These are phyloP conservation scores for Wickerhamiella cacticola DNA, from an alignment of 805 yeast species.

Conservation along the genomic window DNA sequence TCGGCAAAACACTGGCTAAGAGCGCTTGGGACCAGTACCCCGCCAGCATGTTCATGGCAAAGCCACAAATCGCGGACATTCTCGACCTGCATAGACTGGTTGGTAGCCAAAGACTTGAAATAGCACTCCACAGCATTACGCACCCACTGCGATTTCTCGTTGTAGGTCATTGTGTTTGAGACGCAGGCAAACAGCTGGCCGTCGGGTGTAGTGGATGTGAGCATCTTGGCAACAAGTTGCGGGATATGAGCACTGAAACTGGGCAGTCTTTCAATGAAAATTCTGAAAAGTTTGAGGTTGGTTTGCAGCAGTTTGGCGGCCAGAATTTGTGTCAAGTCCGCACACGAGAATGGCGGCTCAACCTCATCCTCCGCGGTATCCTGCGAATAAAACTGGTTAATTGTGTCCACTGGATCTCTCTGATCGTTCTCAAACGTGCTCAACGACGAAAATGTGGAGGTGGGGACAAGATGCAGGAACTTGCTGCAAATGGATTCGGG, in stretches of 20 bases:
- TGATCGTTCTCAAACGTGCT: conserved; percentile 13
- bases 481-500: conserved; percentile 29
- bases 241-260: not conserved
- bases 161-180: conserved; percentile 7
- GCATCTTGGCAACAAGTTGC: not conserved
- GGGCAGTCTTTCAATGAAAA: conserved; percentile 6
- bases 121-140: conserved; percentile 21
- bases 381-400: not conserved
- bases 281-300: not conserved
- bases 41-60: conserved; percentile 41
- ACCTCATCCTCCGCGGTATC: not conserved
- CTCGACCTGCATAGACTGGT: conserved; percentile 56
- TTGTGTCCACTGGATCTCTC: not conserved
- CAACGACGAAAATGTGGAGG: conserved; percentile 31
- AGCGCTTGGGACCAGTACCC: conserved; percentile 58
- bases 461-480: conserved; percentile 45
- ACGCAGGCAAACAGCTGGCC: conserved; percentile 7
- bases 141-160: conserved; percentile 7
- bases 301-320: conserved; percentile 6
- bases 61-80: conserved; percentile 53
- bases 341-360: conserved; percentile 17
- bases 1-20: conserved; percentile 43
- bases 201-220: conserved; percentile 4
- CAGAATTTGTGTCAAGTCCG: conserved; percentile 25
- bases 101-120: conserved; percentile 25